A percentile compares a stretch with the other conserved stretches of the same genome.
Conservation (phyloP, 306 rosid species). For the Quillaja saponaria region DNA sequence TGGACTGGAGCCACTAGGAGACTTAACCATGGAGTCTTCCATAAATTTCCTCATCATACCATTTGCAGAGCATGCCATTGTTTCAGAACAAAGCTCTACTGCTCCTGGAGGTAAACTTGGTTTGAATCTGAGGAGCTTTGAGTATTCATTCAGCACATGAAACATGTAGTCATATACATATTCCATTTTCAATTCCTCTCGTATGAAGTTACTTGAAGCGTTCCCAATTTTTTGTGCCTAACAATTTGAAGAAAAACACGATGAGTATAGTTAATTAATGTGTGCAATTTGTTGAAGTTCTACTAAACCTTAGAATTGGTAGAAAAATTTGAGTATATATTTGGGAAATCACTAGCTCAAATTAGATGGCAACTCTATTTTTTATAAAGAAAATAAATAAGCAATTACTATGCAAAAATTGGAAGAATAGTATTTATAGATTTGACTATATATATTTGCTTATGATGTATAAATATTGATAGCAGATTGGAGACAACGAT, state of each 20-base stretch:
- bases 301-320: background rate
- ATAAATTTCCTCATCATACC: constrained; percentile 53
- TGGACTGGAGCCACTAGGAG: constrained; percentile 38
- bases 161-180: constrained; percentile 77
- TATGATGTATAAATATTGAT: too few relatives aligned
- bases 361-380: too few relatives aligned
- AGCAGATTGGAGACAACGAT: too few relatives aligned
- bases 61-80: constrained; percentile 42
- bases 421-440: too few relatives aligned
- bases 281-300: background rate
- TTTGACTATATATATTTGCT: too few relatives aligned
- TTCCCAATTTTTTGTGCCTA: constrained; percentile 61
- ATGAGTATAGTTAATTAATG: background rate
- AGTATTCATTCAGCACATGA: constrained; percentile 63
- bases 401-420: too few relatives aligned
- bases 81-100: constrained; percentile 49
- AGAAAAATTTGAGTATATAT: too few relatives aligned
- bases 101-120: constrained; percentile 53
- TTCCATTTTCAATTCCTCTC: constrained; percentile 69
- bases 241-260: background rate
- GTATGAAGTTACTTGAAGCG: constrained; percentile 56
- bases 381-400: too few relatives aligned
- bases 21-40: constrained; percentile 62
- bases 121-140: constrained; percentile 62
- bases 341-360: too few relatives aligned